These are phyloP conservation scores for Annona cherimola DNA, from an alignment of 164 flowering plant genomes.

Conservation along the genomic window DNA sequence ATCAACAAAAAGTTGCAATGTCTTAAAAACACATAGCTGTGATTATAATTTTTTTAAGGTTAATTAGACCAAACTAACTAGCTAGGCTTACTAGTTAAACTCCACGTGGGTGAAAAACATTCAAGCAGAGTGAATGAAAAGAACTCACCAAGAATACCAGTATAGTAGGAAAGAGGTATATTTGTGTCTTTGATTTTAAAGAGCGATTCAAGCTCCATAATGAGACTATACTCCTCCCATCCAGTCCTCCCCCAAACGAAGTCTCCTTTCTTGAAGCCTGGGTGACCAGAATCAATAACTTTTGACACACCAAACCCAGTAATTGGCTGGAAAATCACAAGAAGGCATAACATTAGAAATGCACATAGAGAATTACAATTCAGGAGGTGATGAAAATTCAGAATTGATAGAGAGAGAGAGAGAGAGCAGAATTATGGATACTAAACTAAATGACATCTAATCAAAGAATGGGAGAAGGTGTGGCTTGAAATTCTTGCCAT, in stretches of 20 bases:
- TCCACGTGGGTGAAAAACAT: too few relatives aligned
- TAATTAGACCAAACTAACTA: too few relatives aligned
- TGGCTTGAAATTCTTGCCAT: too few relatives aligned
- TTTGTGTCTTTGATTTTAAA: slow-evolving; percentile 38
- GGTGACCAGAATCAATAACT: slow-evolving; percentile 39
- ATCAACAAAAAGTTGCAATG: too few relatives aligned
- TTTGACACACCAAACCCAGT: slow-evolving; percentile 31
- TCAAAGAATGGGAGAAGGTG: too few relatives aligned
- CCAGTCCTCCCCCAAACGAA: slow-evolving; percentile 49
- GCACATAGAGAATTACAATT: not conserved
- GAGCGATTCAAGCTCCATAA: slow-evolving; percentile 12
- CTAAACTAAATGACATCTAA: not conserved
- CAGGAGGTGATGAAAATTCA: not conserved
- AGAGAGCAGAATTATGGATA: not conserved
- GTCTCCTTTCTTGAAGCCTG: slow-evolving; percentile 42
- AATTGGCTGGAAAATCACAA: slow-evolving; percentile 3
- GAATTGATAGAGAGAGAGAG: not conserved
- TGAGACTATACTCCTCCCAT: slow-evolving; percentile 51
- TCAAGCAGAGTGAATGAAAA: not conserved
- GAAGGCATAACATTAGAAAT: not conserved
- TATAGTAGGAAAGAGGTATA: slow-evolving; percentile 45
- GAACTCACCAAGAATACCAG: slow-evolving; percentile 28
- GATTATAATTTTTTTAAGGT: too few relatives aligned
- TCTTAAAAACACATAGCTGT: too few relatives aligned
- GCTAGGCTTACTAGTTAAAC: too few relatives aligned